Base-by-base conservation (phyloP, 2,329 filamentous ascomycete species). In the Graphiopsis chlorocephala region DNA sequence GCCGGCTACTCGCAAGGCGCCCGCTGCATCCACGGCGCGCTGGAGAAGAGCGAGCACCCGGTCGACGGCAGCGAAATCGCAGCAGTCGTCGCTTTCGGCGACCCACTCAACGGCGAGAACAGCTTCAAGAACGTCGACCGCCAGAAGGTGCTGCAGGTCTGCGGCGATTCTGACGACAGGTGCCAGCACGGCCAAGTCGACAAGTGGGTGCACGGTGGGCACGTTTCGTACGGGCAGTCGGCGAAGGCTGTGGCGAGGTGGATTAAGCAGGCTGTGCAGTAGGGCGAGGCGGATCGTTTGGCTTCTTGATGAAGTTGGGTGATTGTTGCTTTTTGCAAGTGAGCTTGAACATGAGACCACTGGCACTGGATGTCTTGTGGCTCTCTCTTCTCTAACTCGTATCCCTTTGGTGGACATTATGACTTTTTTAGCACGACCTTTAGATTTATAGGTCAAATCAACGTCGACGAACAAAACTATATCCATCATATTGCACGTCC, bases 11-110 rank as follows among this genome's bases (percentile, higher is more conserved):
- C 66, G 38, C 68, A 68, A 38, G 68, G 68, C 63, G 67, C 67
- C 23, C 23, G 50, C 31, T 38, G 52, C 29, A 55, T 67, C 17
- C 63, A 65, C 29, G 50, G 55, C 17, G 65, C 65, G 11, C 31
- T 65, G 10, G 53, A 56, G 38, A 48, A 52, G 38, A 62, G 60
- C 48, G 33, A 45, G 47, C 17, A 29, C 28, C 45, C 53, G 1
- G 45, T 72, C 29, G 65, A 70, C 48, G 68, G 69, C n/a, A 63
- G 62, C 56, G 68, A 69, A 28, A 66, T 72, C 28, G 70, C 71
- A 26, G 72, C 70, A n/a, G 69, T 69, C 3, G 70, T 73, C 11
- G 68, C 67, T 26, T 74, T 72, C 59, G 72, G 72, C 11, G 72
- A 74, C 48, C 72, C 72, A 6, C 63, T 72, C 50, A 73, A 72